Evolutionary conservation across 495 filamentous ascomycete species (phyloP).

Genomic region (Sordaria brevicollis): DNA sequence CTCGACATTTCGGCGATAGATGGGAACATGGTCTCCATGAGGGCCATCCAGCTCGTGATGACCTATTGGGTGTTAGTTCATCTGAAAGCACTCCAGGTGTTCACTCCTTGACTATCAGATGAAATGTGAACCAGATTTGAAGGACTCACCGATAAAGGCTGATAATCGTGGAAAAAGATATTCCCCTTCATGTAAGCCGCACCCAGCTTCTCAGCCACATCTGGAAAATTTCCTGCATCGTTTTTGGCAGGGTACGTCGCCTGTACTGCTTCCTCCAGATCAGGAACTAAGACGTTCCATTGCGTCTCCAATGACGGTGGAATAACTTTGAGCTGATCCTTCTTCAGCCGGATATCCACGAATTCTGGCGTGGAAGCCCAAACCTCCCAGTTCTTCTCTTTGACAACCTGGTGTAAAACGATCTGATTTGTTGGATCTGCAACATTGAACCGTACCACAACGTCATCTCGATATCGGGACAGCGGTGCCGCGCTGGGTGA

Average conservation of each 20-base stretch:
- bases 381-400: conserved; percentile 73
- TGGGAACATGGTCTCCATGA: conserved; percentile 82
- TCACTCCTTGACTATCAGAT: conserved; percentile 14
- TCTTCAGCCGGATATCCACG: conserved; percentile 76
- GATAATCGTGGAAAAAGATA: conserved; percentile 83
- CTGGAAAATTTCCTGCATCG: neutral
- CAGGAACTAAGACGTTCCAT: conserved; percentile 69
- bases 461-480: conserved; percentile 64
- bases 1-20: conserved; percentile 60
- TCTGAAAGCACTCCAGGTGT: conserved; percentile 1
- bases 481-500: conserved; percentile 39
- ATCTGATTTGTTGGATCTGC: conserved; percentile 57
- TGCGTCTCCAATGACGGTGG: conserved; percentile 54
- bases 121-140: neutral
- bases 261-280: conserved; percentile 66
- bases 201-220: conserved; percentile 22
- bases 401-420: conserved; percentile 61
- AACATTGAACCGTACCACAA: conserved; percentile 83
- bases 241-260: conserved; percentile 57
- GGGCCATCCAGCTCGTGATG: conserved; percentile 69
- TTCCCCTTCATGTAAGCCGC: conserved; percentile 40
- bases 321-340: conserved; percentile 71
- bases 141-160: conserved; percentile 62
- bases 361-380: conserved; percentile 77
- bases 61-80: conserved; percentile 12